Percentiles rank a stretch among this genome's conserved stretches.
Conservation (phyloP, 179 eudicot species). For the Corrigiola litoralis region DNA sequence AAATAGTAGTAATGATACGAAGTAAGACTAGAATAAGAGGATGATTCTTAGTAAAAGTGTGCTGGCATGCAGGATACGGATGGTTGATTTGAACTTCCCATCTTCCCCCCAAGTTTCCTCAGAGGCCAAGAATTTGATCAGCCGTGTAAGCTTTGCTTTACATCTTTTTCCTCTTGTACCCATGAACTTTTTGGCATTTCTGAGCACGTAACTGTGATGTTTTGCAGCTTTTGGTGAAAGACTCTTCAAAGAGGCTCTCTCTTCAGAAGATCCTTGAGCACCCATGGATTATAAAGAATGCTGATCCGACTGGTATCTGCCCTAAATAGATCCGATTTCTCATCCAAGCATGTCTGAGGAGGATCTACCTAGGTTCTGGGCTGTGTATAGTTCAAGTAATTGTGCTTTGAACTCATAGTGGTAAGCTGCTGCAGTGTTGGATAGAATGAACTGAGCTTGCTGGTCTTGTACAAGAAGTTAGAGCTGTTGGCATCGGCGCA, state of each 20-base stretch:
- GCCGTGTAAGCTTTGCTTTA: slow-evolving; percentile 39
- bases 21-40: background rate
- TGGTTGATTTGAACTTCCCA: slow-evolving; percentile 78
- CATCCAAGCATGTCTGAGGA: no score
- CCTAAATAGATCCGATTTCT: slow-evolving; percentile 10
- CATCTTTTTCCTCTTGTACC: background rate
- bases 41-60: background rate
- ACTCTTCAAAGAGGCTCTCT: slow-evolving; percentile 76
- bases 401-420: no score
- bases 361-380: no score
- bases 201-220: slow-evolving; percentile 6
- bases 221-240: slow-evolving; percentile 83
- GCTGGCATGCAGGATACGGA: slow-evolving; percentile 53
- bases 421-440: no score
- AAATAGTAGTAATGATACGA: background rate
- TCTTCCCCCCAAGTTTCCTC: slow-evolving; percentile 50
- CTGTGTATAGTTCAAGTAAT: no score
- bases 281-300: slow-evolving; percentile 78
- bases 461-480: no score
- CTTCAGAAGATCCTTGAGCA: slow-evolving; percentile 78
- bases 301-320: slow-evolving; percentile 49
- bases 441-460: no score
- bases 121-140: slow-evolving; percentile 71
- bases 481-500: no score
- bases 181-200: background rate